These are phyloP conservation scores for Neurospora pannonica DNA, from an alignment of 495 filamentous ascomycete species.

Conservation along the genomic window DNA sequence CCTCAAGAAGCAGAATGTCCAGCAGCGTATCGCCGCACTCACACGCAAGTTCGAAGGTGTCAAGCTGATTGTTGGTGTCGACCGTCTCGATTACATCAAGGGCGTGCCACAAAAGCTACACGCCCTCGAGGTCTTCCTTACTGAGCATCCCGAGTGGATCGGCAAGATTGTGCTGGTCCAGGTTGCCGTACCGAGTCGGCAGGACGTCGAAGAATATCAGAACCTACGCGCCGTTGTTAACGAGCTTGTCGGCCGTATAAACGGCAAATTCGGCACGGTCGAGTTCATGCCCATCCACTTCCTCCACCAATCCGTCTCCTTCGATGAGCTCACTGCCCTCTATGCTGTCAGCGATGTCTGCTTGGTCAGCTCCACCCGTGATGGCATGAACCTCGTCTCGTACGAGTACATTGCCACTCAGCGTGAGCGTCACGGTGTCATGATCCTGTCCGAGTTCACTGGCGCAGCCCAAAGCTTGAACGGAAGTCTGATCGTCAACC, in stretches of 20 bases:
- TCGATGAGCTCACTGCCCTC: slow-evolving; percentile 84
- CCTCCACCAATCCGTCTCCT: slow-evolving; percentile 80
- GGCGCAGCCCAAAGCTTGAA: slow-evolving; percentile 82
- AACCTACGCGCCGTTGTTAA: slow-evolving; percentile 84
- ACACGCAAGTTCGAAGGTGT: slow-evolving; percentile 76
- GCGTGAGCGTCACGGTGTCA: slow-evolving; percentile 69
- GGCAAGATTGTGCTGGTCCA: slow-evolving; percentile 89
- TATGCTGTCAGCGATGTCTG: slow-evolving; percentile 88
- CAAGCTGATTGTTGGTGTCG: slow-evolving; percentile 87
- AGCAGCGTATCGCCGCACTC: slow-evolving; percentile 66
- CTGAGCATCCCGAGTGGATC: slow-evolving; percentile 84
- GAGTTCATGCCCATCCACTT: slow-evolving; percentile 93
- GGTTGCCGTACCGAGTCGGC: slow-evolving; percentile 82
- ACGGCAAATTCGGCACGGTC: slow-evolving; percentile 84
- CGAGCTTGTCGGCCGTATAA: slow-evolving; percentile 83
- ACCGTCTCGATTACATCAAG: slow-evolving; percentile 92
- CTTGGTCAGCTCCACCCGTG: slow-evolving; percentile 81
- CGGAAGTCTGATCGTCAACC: slow-evolving; percentile 80
- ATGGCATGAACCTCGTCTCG: slow-evolving; percentile 95
- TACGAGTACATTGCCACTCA: slow-evolving; percentile 95
- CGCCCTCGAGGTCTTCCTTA: slow-evolving; percentile 81
- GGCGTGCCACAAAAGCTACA: slow-evolving; percentile 92
- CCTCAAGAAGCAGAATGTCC: slow-evolving; percentile 68
- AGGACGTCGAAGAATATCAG: slow-evolving; percentile 95
- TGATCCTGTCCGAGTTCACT: slow-evolving; percentile 89